Conservation (phyloP, 805 yeast genomes). For the Candida pseudoglaebosa region DNA sequence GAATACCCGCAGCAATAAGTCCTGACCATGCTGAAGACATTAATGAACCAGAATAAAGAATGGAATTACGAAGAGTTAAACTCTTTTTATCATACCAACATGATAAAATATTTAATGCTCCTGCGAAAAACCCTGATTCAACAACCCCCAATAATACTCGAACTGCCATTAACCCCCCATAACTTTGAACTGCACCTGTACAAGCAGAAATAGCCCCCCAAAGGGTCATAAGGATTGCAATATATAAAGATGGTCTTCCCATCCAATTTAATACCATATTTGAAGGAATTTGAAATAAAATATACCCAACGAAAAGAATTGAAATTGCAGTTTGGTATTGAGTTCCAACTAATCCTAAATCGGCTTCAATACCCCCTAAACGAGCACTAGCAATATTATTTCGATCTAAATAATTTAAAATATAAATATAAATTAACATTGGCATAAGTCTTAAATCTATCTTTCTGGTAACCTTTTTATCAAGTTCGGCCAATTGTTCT, state of each 20-base stretch:
- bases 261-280: constrained; percentile 43
- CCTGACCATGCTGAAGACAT: constrained; percentile 54
- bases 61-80: constrained; percentile 46
- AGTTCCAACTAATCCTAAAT: constrained; percentile 36
- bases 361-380: constrained; percentile 46
- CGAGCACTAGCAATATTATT: constrained; percentile 54
- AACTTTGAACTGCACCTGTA: constrained; percentile 44
- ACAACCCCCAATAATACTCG: constrained; percentile 46
- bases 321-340: constrained; percentile 51
- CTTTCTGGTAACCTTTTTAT: constrained; percentile 41
- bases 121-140: constrained; percentile 47
- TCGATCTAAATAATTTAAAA: constrained; percentile 50
- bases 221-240: constrained; percentile 44
- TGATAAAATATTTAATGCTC: constrained; percentile 47
- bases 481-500: constrained; percentile 43
- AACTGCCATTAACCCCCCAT: constrained; percentile 41
- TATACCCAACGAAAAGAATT: constrained; percentile 49
- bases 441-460: constrained; percentile 50
- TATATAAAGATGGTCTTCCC: constrained; percentile 49
- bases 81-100: constrained; percentile 54
- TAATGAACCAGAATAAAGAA: constrained; percentile 49
- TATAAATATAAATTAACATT: constrained; percentile 46
- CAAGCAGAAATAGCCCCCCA: constrained; percentile 51
- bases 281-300: constrained; percentile 46
- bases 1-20: constrained; percentile 51